Percentiles rank a stretch among this genome's conserved stretches.
Evolutionary conservation across 2,329 filamentous ascomycete species (phyloP).

Genomic region (Teratosphaeria viscida): DNA sequence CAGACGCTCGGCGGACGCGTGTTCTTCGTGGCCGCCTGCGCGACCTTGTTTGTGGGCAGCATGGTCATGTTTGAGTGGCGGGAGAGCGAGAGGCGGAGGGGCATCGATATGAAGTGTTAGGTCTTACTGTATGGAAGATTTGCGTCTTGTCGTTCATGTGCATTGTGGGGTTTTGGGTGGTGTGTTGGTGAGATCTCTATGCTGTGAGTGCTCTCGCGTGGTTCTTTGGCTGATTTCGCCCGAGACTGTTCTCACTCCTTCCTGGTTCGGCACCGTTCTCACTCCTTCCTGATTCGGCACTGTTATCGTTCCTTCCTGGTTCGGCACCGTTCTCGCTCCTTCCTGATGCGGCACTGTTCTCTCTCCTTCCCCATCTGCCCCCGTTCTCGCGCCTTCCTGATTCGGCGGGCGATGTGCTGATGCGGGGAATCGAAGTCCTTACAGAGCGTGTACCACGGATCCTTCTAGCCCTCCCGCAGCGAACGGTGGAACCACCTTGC

Average conservation of each 20-base stretch:
- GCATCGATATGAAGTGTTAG: slow-evolving; percentile 73
- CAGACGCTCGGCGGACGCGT: slow-evolving; percentile 62
- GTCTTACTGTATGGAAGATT: neutral
- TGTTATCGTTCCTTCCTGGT: neutral
- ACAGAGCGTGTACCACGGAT: neutral
- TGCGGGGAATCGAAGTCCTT: neutral
- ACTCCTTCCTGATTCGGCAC: too few species aligned
- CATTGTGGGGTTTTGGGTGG: neutral
- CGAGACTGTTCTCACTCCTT: neutral
- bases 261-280: neutral
- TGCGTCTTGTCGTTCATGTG: neutral
- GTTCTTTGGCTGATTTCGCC: neutral
- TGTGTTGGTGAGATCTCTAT: neutral
- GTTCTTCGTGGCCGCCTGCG: slow-evolving; percentile 63
- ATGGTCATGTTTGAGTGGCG: slow-evolving; percentile 97
- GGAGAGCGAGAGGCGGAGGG: slow-evolving; percentile 70
- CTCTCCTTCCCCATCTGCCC: too few species aligned
- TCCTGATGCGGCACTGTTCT: neutral
- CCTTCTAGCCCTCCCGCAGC: neutral
- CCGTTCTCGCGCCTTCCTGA: neutral
- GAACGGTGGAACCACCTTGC: neutral
- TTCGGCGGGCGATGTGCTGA: neutral
- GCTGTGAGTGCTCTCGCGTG: neutral
- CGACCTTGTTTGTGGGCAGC: slow-evolving; percentile 69
- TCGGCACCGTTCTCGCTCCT: neutral